Evolutionary conservation across 495 filamentous ascomycete species (phyloP).

Genomic region (Chlorociboria aeruginascens): DNA sequence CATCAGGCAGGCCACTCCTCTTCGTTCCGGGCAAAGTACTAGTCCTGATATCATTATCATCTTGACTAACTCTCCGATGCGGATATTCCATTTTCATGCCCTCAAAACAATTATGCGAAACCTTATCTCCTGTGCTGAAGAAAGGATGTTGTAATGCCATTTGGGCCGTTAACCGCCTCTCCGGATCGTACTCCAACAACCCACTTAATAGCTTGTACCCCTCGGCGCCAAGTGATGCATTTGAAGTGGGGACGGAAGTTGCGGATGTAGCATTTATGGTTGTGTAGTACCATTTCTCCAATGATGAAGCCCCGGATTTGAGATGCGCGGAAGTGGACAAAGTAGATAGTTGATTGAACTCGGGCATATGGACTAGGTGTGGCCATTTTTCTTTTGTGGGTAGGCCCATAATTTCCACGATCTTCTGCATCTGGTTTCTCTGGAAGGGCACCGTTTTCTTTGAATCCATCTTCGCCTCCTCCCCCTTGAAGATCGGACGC

Average conservation of each 20-base stretch:
- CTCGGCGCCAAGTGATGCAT: constrained; percentile 50
- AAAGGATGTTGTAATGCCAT: constrained; percentile 82
- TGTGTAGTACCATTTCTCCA: constrained; percentile 47
- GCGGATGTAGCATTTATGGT: constrained; percentile 38
- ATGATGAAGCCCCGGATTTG: constrained; percentile 22
- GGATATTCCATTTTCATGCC: constrained; percentile 81
- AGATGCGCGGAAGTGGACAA: constrained; percentile 34
- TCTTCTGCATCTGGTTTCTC: constrained; percentile 97
- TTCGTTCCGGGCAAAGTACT: constrained; percentile 88
- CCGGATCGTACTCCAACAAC: constrained; percentile 87
- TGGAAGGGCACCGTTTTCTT: constrained; percentile 97
- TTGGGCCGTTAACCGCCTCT: constrained; percentile 73
- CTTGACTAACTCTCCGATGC: constrained; percentile 75
- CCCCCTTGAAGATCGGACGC: constrained; percentile 94
- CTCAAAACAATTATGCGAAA: constrained; percentile 78
- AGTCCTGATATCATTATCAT: constrained; percentile 86
- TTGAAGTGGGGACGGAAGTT: constrained; percentile 27
- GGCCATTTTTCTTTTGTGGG: constrained; percentile 88
- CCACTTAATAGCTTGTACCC: constrained; percentile 71
- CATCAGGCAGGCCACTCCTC: constrained; percentile 76
- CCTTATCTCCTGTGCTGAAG: constrained; percentile 54
- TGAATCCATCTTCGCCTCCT: constrained; percentile 96
- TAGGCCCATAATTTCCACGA: constrained; percentile 87
- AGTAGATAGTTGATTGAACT: constrained; percentile 63
- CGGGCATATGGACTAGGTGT: constrained; percentile 64